These are phyloP conservation scores for Pseudovirgaria hyperparasitica DNA, from an alignment of 2,329 filamentous ascomycete species.

Conservation along the genomic window DNA sequence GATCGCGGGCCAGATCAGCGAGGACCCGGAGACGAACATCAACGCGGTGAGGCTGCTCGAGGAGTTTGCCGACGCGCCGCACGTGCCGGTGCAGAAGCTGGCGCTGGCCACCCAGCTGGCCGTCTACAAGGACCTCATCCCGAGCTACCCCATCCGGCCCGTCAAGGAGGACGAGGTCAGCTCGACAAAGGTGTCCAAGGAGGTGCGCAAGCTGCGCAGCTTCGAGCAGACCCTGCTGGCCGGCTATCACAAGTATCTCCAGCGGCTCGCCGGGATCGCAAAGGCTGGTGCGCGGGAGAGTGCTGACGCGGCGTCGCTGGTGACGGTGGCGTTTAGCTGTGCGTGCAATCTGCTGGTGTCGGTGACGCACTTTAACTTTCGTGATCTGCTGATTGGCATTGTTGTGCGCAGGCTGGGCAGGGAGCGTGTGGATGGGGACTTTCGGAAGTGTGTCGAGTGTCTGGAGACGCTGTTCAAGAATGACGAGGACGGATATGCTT, in stretches of 20 bases:
- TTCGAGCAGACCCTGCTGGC: constrained; percentile 82
- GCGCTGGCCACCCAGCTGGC: constrained; percentile 76
- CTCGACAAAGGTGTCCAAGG: constrained; percentile 82
- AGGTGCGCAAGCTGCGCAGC: constrained; percentile 66
- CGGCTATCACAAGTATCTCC: constrained; percentile 76
- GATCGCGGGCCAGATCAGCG: constrained; percentile 68
- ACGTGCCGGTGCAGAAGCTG: constrained; percentile 70
- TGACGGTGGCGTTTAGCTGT: constrained; percentile 71
- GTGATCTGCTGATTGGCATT: constrained; percentile 75
- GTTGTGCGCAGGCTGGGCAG: constrained; percentile 71
- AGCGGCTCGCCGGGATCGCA: constrained; percentile 56
- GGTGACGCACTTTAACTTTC: constrained; percentile 96
- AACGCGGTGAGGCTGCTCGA: constrained; percentile 66
- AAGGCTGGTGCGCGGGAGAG: constrained; percentile 37
- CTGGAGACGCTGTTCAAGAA: constrained; percentile 71
- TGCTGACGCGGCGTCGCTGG: constrained; percentile 35
- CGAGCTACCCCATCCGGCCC: constrained; percentile 86
- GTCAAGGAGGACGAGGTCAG: constrained; percentile 59
- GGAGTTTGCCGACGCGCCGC: constrained; percentile 56
- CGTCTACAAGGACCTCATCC: constrained; percentile 91
- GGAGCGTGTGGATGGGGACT: constrained; percentile 59
- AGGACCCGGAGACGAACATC: constrained; percentile 84
- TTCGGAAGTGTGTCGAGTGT: constrained; percentile 62
- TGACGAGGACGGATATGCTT: constrained; percentile 81
- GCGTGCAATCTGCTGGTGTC: constrained; percentile 66